Percentiles rank a stretch among this genome's conserved stretches.
Evolutionary conservation across 169 alveolate species (phyloP).

Genomic region (Plasmodium cynomolgi): DNA sequence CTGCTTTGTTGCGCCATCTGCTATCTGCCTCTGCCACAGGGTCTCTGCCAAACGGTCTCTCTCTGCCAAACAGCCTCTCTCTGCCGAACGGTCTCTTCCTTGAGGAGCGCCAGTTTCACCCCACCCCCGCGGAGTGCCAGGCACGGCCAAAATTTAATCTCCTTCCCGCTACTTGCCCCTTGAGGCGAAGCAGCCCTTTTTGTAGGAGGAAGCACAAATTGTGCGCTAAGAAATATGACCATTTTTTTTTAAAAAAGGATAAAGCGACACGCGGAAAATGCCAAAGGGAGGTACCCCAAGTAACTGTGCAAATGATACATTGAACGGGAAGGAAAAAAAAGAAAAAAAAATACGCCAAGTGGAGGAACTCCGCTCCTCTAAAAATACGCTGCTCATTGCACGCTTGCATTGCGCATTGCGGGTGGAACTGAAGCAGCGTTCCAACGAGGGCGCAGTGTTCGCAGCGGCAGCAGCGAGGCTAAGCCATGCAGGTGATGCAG

Average conservation of each 20-base stretch:
- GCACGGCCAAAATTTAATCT: not conserved
- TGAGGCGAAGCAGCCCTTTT: not conserved
- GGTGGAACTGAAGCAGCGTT: not conserved
- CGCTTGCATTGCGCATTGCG: not conserved
- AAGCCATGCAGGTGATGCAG: not conserved
- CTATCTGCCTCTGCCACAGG: not conserved
- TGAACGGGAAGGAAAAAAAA: not conserved
- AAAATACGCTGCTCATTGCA: not conserved
- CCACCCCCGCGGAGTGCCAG: not conserved
- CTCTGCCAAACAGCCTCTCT: too few species aligned
- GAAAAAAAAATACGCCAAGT: not conserved
- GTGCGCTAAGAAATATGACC: not conserved
- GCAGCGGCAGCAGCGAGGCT: not conserved
- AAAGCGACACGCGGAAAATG: not conserved
- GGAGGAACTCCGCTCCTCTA: not conserved
- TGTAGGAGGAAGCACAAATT: not conserved
- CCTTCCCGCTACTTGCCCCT: not conserved
- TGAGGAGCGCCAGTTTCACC: not conserved
- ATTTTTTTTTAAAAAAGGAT: not conserved
- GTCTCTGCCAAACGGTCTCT: not conserved
- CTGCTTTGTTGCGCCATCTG: not conserved
- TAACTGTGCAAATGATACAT: not conserved
- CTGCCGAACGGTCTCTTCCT: not conserved
- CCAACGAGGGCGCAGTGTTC: not conserved
- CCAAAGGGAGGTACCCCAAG: not conserved